Evolutionary conservation across 2,329 filamentous ascomycete genomes (phyloP), one percentile per base, ranked within the genome.

Genomic region (Lachnellula arida): DNA sequence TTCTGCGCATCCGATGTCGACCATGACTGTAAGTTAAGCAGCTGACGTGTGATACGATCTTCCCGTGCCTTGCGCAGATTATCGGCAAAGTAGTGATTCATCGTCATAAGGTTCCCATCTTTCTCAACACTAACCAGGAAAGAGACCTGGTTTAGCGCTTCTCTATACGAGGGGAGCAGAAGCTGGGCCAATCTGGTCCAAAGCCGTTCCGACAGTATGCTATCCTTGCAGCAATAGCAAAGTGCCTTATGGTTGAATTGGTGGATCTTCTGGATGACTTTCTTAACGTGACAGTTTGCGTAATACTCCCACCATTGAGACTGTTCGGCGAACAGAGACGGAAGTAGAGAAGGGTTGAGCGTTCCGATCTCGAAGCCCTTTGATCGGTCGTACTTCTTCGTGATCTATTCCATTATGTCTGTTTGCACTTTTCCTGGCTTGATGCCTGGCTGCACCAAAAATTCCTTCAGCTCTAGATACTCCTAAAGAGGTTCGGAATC

Each of bases 71-170:
- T 57, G 25, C 50, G 47, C 25, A 60, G 49, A 35, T 72, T 75
- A 3, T 75, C 68, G 57, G 72, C 76, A 67, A 85, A 85, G 53
- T 76, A 76, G 40, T 78, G 74, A 57, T 85, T 81, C 47, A 76
- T 65, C 0, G 82, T 86, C 23, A 72, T 69, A 0, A 78, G 76
- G 2, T 67, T 74, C 1, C 73, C 73, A 0, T 68, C 61, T 1
- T 74, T 67, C 65, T 86, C 82, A 2, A 83, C 73, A 0, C 72
- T 46, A 0, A 87, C 64, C 0, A 88, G 70, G 34, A 81, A 82
- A 0, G 67, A 59, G 0, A 76, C 72, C 14, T 85, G 76, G 0
- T 76, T 56, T 40, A 83, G 72, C 0, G 81, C 79, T 0, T 63
- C 67, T 4, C 68, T 59, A 59, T 87, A 86, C 0, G 70, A 65